Percentiles rank a stretch among this genome's conserved stretches.
Conservation (phyloP, 345 rosid species). For the Salix exigua region DNA sequence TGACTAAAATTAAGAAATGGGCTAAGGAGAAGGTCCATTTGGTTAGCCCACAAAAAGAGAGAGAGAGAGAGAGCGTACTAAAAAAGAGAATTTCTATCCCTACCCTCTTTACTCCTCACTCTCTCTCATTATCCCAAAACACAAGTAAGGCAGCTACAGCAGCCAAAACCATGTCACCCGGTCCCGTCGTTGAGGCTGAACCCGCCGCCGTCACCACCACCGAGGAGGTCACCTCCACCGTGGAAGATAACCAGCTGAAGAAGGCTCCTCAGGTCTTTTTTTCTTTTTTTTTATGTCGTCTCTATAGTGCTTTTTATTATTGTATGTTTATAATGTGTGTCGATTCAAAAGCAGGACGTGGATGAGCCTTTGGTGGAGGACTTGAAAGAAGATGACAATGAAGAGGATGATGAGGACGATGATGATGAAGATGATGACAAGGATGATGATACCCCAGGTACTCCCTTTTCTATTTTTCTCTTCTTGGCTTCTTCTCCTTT, state of each 20-base stretch:
- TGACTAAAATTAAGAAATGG: not conserved
- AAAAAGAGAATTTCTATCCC: not conserved
- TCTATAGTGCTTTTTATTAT: not conserved
- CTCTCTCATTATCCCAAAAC: constrained; percentile 3
- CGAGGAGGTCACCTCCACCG: constrained; percentile 27
- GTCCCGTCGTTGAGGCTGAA: constrained; percentile 49
- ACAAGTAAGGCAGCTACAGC: not conserved
- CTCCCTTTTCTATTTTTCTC: not conserved
- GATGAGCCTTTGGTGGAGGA: constrained; percentile 68
- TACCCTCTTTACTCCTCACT: not conserved
- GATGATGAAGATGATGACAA: constrained; percentile 70
- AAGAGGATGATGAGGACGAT: constrained; percentile 63
- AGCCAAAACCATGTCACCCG: constrained; percentile 51
- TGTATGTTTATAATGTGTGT: not conserved
- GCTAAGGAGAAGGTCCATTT: not conserved
- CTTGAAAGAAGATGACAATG: constrained; percentile 59
- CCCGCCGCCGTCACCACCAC: constrained; percentile 28
- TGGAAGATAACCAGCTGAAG: constrained; percentile 34
- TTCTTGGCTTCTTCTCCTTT: not conserved
- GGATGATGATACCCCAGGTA: constrained; percentile 59
- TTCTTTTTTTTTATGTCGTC: not conserved
- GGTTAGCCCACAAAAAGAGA: not conserved
- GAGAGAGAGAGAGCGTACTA: not conserved
- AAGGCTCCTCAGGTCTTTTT: constrained; percentile 33
- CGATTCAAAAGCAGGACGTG: constrained; percentile 12